Base-by-base conservation (phyloP, 1,139 yeast genomes). In the Suzukiozyma palmioleophila region DNA sequence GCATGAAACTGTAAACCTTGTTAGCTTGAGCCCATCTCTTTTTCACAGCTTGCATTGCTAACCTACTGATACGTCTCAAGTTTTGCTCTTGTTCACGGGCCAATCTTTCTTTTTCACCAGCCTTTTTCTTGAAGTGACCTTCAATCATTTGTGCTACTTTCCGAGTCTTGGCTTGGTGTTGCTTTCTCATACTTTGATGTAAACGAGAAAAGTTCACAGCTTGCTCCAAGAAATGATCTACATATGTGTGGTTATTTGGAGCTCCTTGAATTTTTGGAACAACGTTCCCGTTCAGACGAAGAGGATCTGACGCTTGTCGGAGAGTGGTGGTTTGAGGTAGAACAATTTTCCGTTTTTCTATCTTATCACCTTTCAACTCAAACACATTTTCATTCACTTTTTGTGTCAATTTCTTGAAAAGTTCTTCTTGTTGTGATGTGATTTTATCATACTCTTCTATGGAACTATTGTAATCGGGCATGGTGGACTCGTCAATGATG, bases 21-120 rank as follows among this genome's bases (percentile, higher is more conserved):
- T 83, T 86, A 2, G 97, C 98, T 41, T 90, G 74, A 22, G 73
- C 67, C 99, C 99, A 94, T 56, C 95, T 81, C 56, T 83, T 88
- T 63, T 84, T 83, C 8, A 92, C 96, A 28, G 92, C 90, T 48
- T 80, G 83, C 1, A 86, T 82, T 0, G 95, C 87, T 41, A 81
- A 73, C 50, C 89, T 78, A 25, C 97, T 95, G 27, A 90, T 62
- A 42, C 75, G 79, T 42, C 74, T 70, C 45, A 85, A 69, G 43
- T 78, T 78, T 47, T 73, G 84, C 50, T 86, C 90, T 49, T 79
- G 75, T 46, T 84, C 92, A 46, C 79, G 78, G 14, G 75, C 75
- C 44, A 81, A 76, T 45, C 95, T 77, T 48, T 92, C 97, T 48
- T 86, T 89, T 35, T 95, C 96, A 39, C 96, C 96, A 1, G 83